Evolutionary conservation across 345 rosid genomes (phyloP).

Genomic region (Brassica incana): DNA sequence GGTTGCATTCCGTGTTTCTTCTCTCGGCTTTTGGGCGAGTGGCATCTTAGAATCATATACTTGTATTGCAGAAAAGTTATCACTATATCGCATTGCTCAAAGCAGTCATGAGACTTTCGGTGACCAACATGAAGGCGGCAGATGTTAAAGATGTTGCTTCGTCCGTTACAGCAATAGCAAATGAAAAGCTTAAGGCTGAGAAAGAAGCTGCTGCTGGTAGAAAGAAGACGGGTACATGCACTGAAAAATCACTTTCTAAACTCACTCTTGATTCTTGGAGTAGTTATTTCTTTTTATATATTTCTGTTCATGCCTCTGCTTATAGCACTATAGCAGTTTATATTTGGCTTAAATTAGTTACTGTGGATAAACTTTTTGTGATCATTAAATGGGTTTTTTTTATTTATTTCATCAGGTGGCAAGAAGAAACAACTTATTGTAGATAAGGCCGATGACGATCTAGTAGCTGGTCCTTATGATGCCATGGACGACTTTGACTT

Average conservation of each 20-base stretch:
- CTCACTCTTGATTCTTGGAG: neutral
- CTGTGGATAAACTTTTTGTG: neutral
- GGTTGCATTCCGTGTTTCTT: neutral
- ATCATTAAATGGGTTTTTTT: neutral
- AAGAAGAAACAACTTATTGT: slow-evolving; percentile 86
- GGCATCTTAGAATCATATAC: neutral
- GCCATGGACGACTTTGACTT: slow-evolving; percentile 78
- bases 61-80: slow-evolving; percentile 77
- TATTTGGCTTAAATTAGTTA: neutral
- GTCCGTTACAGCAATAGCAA: slow-evolving; percentile 82
- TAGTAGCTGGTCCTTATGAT: slow-evolving; percentile 54
- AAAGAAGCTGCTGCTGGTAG: slow-evolving; percentile 82
- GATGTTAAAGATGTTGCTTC: slow-evolving; percentile 94
- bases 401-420: slow-evolving; percentile 45
- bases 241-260: neutral
- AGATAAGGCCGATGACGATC: slow-evolving; percentile 74
- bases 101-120: slow-evolving; percentile 81
- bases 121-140: slow-evolving; percentile 74
- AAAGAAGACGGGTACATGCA: slow-evolving; percentile 52
- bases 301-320: neutral
- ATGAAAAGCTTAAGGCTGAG: slow-evolving; percentile 91
- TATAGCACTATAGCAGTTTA: neutral
- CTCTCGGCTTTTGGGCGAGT: neutral
- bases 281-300: neutral
- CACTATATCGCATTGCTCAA: slow-evolving; percentile 76